phyloP scores from a whole-genome alignment of 2,329 filamentous ascomycete genomes.

The Apiospora phragmitis region DNA sequence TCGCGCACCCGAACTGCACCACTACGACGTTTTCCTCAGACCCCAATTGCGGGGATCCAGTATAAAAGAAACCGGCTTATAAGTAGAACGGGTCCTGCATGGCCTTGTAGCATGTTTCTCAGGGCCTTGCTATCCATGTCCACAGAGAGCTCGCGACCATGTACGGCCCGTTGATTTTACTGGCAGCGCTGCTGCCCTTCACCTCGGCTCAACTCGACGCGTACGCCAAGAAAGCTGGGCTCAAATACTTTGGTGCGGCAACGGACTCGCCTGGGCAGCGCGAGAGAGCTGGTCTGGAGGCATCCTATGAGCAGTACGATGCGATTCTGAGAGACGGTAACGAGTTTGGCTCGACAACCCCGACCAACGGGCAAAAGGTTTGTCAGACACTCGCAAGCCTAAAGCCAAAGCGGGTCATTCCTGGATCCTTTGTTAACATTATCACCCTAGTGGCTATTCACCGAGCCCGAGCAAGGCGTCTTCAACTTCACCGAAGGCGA shows the following conservation, averaged over 20 bases:
- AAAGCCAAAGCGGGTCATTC: background rate
- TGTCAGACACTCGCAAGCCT: background rate
- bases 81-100: background rate
- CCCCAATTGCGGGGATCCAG: background rate
- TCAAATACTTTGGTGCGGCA: constrained; percentile 62
- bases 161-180: constrained; percentile 22
- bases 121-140: too few relatives aligned
- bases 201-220: constrained; percentile 43
- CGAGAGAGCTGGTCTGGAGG: constrained; percentile 45
- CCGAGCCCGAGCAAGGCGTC: constrained; percentile 55
- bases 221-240: constrained; percentile 52
- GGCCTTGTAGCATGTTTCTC: too few relatives aligned
- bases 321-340: constrained; percentile 50
- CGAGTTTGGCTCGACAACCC: constrained; percentile 64
- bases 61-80: background rate
- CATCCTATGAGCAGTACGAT: constrained; percentile 54
- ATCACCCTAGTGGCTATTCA: constrained; percentile 53
- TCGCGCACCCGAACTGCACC: background rate
- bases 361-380: constrained; percentile 57
- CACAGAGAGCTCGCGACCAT: constrained; percentile 17
- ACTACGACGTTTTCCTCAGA: background rate
- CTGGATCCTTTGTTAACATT: background rate
- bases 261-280: constrained; percentile 50
- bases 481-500: constrained; percentile 65
- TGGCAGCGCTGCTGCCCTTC: constrained; percentile 30